Percentiles rank a stretch among this genome's conserved stretches.
These are phyloP conservation scores for Tetraselmis chui DNA, from an alignment of 139 green algal genomes.

Conservation along the genomic window DNA sequence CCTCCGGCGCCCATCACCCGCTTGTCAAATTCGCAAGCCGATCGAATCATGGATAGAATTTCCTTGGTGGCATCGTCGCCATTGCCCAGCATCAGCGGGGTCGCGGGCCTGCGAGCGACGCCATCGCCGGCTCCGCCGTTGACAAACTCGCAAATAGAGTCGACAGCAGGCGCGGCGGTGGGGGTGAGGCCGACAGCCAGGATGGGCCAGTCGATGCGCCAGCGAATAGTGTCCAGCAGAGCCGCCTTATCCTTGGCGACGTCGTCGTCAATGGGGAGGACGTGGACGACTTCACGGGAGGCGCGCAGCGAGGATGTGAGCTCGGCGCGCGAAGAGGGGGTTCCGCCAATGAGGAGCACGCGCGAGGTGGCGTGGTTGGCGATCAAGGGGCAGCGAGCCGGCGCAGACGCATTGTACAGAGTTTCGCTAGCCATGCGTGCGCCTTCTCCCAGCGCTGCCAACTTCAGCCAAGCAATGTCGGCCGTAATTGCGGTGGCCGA, in stretches of 20 bases:
- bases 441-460: not conserved
- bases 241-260: no score
- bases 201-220: constrained; percentile 1
- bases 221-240: not conserved
- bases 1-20: not conserved
- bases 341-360: not conserved
- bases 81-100: not conserved
- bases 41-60: not conserved
- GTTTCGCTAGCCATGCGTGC: not conserved
- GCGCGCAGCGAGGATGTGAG: not conserved
- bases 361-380: not conserved
- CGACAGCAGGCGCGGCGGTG: not conserved
- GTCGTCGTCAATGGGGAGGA: not conserved
- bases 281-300: not conserved
- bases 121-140: not conserved
- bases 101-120: not conserved
- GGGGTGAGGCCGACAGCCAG: not conserved
- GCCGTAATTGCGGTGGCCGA: not conserved
- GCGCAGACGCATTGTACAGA: not conserved
- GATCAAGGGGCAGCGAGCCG: not conserved
- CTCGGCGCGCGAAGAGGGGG: not conserved
- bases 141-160: not conserved
- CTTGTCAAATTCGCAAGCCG: not conserved
- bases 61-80: not conserved
- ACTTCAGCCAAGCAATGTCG: not conserved